Evolutionary conservation across 2,329 filamentous ascomycete species (phyloP), one percentile per base, ranked within the genome.

Genomic region (Bipolaris gigantea): DNA sequence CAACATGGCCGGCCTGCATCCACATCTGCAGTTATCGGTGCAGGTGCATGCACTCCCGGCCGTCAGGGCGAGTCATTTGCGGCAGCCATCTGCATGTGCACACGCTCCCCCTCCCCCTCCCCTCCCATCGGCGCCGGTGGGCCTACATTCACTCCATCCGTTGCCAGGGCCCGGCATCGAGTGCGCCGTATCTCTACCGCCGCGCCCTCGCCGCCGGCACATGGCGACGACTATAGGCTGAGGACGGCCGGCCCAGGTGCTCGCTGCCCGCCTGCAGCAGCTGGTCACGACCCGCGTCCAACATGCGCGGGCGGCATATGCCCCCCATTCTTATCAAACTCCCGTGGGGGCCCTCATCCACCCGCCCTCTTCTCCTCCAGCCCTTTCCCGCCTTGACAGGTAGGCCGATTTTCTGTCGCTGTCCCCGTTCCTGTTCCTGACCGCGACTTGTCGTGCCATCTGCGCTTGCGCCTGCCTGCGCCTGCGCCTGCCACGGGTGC

Each of bases 311-410:
- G 52, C 48, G 57, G 42, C 10, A 35, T 8, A 48, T 34, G 15
- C 51, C 46, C 36, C 48, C 46, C 50, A 42, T 25, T 59, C 44
- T 60, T 57, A 60, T 55, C 57, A 57, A 59, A 61, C 60, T 54
- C 39, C 53, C 58, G 59, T 59, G 59, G 56, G 59, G 56, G 50
- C n/a, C 43, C 36, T 32, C 27, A 16, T 30, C 50, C 45, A 48
- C 48, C 49, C 55, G 52, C 44, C n/a, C 38, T 43, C 55, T 50
- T 55, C 50, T 54, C 46, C 48, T 57, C 39, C 54, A 51, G 27
- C 53, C 53, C 38, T 47, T 49, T 47, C 55, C 48, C 27, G 41
- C 35, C 40, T 48, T 40, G 48, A 39, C 34, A 21, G 53, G 46
- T 40, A 48, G 45, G 16, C 51, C 50, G 38, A n/a, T 7, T 15